phyloP scores from a whole-genome alignment of 78 protist species.

The Dictyostelium firmibasis region DNA sequence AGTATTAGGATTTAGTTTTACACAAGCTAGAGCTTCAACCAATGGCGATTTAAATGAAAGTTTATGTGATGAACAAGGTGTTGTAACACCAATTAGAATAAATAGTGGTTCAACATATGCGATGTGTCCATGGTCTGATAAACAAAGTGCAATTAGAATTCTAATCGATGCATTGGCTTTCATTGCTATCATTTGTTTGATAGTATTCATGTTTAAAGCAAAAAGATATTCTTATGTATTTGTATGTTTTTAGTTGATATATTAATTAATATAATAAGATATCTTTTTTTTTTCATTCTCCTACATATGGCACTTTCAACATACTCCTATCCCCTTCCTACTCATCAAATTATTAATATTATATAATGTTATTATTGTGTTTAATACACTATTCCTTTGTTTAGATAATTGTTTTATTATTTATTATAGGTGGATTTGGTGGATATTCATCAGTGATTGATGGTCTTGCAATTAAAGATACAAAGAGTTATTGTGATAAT shows the following conservation, averaged over 20 bases:
- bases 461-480: neutral
- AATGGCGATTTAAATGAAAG: neutral
- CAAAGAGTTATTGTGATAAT: neutral
- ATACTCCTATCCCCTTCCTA: too few relatives aligned
- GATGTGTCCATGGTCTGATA: neutral
- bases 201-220: neutral
- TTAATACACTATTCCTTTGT: too few relatives aligned
- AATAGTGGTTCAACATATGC: neutral
- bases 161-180: neutral
- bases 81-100: neutral
- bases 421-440: conserved; percentile 4
- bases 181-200: neutral
- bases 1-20: conserved; percentile 4
- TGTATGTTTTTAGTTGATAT: neutral
- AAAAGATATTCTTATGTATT: neutral
- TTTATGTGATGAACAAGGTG: neutral
- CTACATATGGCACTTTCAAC: too few relatives aligned
- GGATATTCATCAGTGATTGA: neutral
- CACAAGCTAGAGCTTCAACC: neutral
- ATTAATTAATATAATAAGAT: too few relatives aligned
- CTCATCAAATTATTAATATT: neutral
- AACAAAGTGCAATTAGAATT: neutral
- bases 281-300: neutral
- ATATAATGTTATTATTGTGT: neutral
- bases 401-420: neutral